These are phyloP conservation scores for Martiniozyma asiatica DNA, from an alignment of 1,139 yeast species.

Conservation along the genomic window DNA sequence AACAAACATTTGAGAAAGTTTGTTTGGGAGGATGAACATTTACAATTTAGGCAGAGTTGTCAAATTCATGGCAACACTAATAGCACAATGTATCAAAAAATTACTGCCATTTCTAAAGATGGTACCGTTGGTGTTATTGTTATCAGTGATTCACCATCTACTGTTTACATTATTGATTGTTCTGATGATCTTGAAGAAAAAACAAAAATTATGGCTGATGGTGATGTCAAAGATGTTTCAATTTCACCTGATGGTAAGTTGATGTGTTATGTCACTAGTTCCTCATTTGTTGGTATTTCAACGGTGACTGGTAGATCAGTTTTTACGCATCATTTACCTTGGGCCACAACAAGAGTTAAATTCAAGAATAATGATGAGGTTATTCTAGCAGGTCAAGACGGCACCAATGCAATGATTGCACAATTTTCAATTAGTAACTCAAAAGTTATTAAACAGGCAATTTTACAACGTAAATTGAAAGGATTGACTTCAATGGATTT, in stretches of 20 bases:
- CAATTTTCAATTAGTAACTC: slow-evolving; percentile 34
- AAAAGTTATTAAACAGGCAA: slow-evolving; percentile 30
- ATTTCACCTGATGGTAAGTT: slow-evolving; percentile 40
- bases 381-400: slow-evolving; percentile 44
- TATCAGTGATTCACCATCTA: slow-evolving; percentile 50
- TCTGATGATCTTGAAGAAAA: slow-evolving; percentile 34
- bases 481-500: slow-evolving; percentile 64
- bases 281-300: slow-evolving; percentile 40
- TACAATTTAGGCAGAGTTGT: slow-evolving; percentile 48
- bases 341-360: slow-evolving; percentile 45
- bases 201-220: slow-evolving; percentile 43
- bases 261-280: slow-evolving; percentile 45
- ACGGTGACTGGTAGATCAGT: slow-evolving; percentile 32
- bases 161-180: slow-evolving; percentile 48
- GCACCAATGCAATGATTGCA: slow-evolving; percentile 31
- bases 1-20: slow-evolving; percentile 69
- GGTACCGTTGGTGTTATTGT: slow-evolving; percentile 49
- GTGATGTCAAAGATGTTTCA: slow-evolving; percentile 36
- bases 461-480: slow-evolving; percentile 42
- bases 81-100: slow-evolving; percentile 48
- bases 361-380: slow-evolving; percentile 43
- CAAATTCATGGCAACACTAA: slow-evolving; percentile 29
- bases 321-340: slow-evolving; percentile 22
- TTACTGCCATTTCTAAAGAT: slow-evolving; percentile 40
- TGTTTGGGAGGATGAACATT: slow-evolving; percentile 45